Conservation (phyloP, 768 basidiomycete genomes). For the Mycena filopes region DNA sequence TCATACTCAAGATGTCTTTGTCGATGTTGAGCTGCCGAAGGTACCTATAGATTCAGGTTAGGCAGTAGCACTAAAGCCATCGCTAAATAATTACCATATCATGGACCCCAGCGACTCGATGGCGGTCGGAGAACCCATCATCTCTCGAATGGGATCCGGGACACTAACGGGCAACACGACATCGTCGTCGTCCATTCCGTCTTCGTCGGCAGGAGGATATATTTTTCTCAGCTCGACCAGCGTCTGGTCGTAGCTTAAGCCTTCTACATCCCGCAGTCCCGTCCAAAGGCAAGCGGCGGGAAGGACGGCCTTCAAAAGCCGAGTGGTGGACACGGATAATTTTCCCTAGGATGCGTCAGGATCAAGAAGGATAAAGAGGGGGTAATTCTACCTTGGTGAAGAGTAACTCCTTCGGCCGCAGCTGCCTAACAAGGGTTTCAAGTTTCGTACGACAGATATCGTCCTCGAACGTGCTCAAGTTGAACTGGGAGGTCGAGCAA, state of each 20-base stretch:
- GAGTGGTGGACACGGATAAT: constrained; percentile 82
- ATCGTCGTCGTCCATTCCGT: constrained; percentile 53
- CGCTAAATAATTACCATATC: constrained; percentile 74
- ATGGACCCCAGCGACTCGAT: constrained; percentile 91
- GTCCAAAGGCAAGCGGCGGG: constrained; percentile 91
- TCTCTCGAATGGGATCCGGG: constrained; percentile 80
- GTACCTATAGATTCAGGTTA: constrained; percentile 60
- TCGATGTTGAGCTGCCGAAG: constrained; percentile 95
- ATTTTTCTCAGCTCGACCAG: constrained; percentile 73
- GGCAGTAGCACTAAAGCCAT: constrained; percentile 42
- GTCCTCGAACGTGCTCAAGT: constrained; percentile 89
- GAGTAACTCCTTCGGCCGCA: constrained; percentile 91
- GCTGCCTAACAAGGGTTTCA: constrained; percentile 92
- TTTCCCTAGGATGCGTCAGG: constrained; percentile 68
- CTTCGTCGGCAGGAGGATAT: constrained; percentile 61
- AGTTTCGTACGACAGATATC: constrained; percentile 92
- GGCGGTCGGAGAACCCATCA: constrained; percentile 72
- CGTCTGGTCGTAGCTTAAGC: constrained; percentile 79
- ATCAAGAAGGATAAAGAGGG: not conserved
- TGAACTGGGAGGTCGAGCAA: constrained; percentile 95
- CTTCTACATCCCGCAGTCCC: constrained; percentile 83
- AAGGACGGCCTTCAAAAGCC: constrained; percentile 83
- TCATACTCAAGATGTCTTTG: constrained; percentile 93
- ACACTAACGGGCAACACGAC: constrained; percentile 54
- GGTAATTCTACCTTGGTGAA: constrained; percentile 77